phyloP scores from a whole-genome alignment of 768 basidiomycete genomes.

The Erythrobasidium yunnanense region DNA sequence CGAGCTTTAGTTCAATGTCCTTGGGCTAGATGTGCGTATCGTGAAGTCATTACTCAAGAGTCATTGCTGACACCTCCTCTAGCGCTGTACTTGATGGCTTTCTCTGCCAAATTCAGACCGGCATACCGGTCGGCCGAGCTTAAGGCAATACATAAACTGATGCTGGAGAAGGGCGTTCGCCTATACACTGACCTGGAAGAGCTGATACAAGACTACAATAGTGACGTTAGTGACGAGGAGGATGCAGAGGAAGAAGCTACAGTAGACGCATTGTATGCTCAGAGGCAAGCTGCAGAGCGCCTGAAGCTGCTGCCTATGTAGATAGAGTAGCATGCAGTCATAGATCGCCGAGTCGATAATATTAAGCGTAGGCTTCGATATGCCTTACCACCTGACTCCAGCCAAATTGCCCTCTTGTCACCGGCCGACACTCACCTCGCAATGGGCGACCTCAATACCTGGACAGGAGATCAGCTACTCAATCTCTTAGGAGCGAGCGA shows the following conservation, averaged over 20 bases:
- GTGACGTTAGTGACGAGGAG: conserved; percentile 17
- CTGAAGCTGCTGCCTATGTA: conserved; percentile 13
- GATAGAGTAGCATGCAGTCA: background rate
- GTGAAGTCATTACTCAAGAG: background rate
- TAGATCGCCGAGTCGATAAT: too few species aligned
- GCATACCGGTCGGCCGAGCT: conserved; percentile 42
- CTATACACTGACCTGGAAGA: conserved; percentile 39
- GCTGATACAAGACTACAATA: conserved; percentile 34
- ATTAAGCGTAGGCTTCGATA: too few species aligned
- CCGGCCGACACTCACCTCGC: background rate
- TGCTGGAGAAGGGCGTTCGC: conserved; percentile 43
- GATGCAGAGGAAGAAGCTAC: conserved; percentile 31
- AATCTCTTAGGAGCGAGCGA: conserved; percentile 33
- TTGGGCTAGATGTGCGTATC: conserved; percentile 41
- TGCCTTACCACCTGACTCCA: too few species aligned
- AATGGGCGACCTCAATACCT: conserved; percentile 27
- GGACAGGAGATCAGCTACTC: conserved; percentile 33
- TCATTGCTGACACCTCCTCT: background rate
- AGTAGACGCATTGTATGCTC: conserved; percentile 31
- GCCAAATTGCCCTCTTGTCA: too few species aligned
- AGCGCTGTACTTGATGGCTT: conserved; percentile 44
- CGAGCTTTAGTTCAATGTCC: conserved; percentile 41
- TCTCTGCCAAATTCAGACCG: conserved; percentile 39
- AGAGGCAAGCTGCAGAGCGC: conserved; percentile 29
- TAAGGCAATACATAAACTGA: conserved; percentile 41